Percentiles rank a stretch among this genome's conserved stretches.
These are phyloP conservation scores for Pestalotiopsis sp. DNA, from an alignment of 2,329 filamentous ascomycete genomes.

Conservation along the genomic window DNA sequence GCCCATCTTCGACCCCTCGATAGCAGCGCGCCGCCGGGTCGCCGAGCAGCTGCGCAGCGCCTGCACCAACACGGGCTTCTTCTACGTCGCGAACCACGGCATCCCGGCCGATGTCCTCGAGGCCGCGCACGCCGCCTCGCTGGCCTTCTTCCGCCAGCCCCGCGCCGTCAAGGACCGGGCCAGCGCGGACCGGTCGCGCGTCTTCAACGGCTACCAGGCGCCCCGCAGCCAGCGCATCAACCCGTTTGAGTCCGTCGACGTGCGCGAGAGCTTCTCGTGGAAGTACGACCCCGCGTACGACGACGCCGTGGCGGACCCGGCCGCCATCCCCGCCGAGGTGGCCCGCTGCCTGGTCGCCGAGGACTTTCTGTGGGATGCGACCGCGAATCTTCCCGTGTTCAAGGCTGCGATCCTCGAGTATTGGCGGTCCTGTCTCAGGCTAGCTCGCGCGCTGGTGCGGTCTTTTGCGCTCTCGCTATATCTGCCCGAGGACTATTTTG, in stretches of 20 bases:
- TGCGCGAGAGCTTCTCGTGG: conserved; percentile 38
- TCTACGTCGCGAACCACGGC: conserved; percentile 41
- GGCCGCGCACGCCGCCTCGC: conserved; percentile 24
- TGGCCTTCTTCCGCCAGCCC: conserved; percentile 28
- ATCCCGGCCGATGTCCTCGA: conserved; percentile 31
- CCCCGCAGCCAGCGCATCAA: conserved; percentile 29
- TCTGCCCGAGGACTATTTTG: conserved; percentile 42
- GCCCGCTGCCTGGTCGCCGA: conserved; percentile 14
- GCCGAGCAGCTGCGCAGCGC: conserved; percentile 43
- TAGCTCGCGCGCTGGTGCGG: conserved; percentile 40
- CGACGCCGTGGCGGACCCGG: conserved; percentile 30
- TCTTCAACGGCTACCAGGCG: conserved; percentile 42
- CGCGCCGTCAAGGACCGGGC: conserved; percentile 25
- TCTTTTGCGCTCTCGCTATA: conserved; percentile 43
- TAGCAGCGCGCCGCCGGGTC: conserved; percentile 38
- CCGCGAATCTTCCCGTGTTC: conserved; percentile 34
- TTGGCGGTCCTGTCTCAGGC: conserved; percentile 34
- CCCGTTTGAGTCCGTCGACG: conserved; percentile 28
- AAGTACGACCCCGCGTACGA: conserved; percentile 33
- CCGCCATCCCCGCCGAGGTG: conserved; percentile 17
- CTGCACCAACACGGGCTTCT: conserved; percentile 44
- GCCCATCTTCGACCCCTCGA: conserved; percentile 35
- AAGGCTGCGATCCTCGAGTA: conserved; percentile 37
- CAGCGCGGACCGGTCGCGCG: conserved; percentile 37
- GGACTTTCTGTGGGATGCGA: conserved; percentile 28